These are phyloP conservation scores for Chaetomiaceae sp. DNA, from an alignment of 2,329 filamentous ascomycete species.

Conservation along the genomic window DNA sequence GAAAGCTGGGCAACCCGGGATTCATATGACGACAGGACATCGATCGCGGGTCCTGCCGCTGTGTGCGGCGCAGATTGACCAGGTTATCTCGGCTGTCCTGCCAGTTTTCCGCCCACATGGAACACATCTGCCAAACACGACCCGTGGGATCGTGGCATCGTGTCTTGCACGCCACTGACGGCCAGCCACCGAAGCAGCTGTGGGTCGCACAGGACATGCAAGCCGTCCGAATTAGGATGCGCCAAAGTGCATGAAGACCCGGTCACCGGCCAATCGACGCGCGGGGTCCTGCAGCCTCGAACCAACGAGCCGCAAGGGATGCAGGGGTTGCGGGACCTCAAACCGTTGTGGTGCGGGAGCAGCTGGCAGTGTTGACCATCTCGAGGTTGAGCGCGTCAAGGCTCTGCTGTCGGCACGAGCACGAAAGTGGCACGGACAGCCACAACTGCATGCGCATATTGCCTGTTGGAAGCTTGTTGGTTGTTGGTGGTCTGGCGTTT, in stretches of 20 bases:
- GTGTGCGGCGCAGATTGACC: background rate
- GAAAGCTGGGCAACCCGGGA: background rate
- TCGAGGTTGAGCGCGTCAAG: too few species aligned
- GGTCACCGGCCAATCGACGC: conserved; percentile 7
- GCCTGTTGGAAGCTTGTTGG: too few species aligned
- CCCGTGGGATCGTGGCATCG: background rate
- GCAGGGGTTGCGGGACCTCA: background rate
- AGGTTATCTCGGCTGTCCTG: background rate
- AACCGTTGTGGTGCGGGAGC: background rate
- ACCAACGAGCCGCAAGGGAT: conserved; percentile 10
- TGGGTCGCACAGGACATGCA: background rate
- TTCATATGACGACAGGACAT: background rate
- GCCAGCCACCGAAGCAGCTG: background rate
- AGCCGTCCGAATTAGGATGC: background rate
- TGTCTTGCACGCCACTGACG: background rate
- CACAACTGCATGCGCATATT: too few species aligned
- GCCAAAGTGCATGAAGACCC: background rate
- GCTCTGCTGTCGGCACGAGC: too few species aligned
- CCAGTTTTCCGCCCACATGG: background rate
- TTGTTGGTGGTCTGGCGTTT: too few species aligned
- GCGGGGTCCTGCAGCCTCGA: background rate
- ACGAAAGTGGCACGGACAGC: too few species aligned
- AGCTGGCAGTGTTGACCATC: too few species aligned
- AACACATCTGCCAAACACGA: background rate
- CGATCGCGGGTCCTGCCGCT: background rate